phyloP scores from a whole-genome alignment of 176 grass and related monocot genomes.

The Phragmites australis region DNA sequence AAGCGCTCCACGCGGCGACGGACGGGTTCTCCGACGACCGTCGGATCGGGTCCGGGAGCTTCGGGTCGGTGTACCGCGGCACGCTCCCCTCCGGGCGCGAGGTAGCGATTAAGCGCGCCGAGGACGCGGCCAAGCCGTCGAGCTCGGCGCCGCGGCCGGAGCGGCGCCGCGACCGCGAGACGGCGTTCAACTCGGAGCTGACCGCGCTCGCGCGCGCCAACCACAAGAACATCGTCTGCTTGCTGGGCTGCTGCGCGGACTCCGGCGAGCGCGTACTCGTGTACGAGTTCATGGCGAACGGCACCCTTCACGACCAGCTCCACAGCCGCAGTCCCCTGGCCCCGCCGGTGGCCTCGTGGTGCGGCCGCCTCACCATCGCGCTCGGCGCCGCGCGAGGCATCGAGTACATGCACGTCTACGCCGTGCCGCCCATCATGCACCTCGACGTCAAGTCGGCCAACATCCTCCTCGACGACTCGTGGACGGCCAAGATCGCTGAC shows the following conservation, averaged over 20 bases:
- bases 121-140: conserved; percentile 39
- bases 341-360: conserved; percentile 43
- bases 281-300: conserved; percentile 92
- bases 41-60: conserved; percentile 79
- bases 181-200: conserved; percentile 82
- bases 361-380: conserved; percentile 62
- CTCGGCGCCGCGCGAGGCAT: conserved; percentile 83
- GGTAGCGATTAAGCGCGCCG: conserved; percentile 82
- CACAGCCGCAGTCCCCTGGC: conserved; percentile 51
- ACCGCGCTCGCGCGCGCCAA: conserved; percentile 77
- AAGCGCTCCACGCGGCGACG: conserved; percentile 54
- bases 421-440: conserved; percentile 89
- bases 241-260: conserved; percentile 81
- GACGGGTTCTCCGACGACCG: conserved; percentile 60
- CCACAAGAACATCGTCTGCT: conserved; percentile 88
- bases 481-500: conserved; percentile 85
- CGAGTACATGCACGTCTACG: conserved; percentile 97
- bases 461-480: conserved; percentile 81
- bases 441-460: conserved; percentile 95
- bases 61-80: conserved; percentile 89
- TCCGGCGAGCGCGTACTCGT: conserved; percentile 66
- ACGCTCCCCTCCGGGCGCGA: conserved; percentile 56
- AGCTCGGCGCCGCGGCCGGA: conserved; percentile 46
- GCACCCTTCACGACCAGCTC: conserved; percentile 85
- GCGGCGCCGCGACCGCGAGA: conserved; percentile 61